These are phyloP conservation scores for Paraphoma chrysanthemicola DNA, from an alignment of 2,329 filamentous ascomycete species.

Conservation along the genomic window DNA sequence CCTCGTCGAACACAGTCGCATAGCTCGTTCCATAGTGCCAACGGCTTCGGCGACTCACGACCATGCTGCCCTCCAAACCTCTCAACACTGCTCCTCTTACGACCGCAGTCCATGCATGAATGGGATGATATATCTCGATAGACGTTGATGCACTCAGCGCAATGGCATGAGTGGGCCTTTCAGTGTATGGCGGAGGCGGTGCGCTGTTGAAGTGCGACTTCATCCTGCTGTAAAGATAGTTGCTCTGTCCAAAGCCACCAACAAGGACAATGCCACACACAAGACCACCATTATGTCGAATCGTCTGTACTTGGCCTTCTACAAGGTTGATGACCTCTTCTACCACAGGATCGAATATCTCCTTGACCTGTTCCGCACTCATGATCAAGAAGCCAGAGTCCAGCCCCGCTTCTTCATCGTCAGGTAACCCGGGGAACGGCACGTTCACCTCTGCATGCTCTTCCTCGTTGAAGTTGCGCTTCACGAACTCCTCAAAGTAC, in stretches of 20 bases:
- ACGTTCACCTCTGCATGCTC: constrained; percentile 80
- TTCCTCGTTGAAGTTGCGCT: constrained; percentile 81
- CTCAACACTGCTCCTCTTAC: constrained; percentile 78
- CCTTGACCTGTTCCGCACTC: constrained; percentile 71
- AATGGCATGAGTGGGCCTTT: constrained; percentile 71
- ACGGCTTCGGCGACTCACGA: constrained; percentile 74
- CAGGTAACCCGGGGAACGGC: constrained; percentile 76
- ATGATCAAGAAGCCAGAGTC: constrained; percentile 80
- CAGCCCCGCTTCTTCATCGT: constrained; percentile 76
- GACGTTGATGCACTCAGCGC: constrained; percentile 60
- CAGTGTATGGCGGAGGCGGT: constrained; percentile 65
- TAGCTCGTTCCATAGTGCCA: constrained; percentile 84
- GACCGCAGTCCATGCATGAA: constrained; percentile 83
- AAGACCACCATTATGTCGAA: constrained; percentile 47
- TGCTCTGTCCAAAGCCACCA: constrained; percentile 80
- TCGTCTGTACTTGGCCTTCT: constrained; percentile 53
- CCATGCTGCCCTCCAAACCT: constrained; percentile 79
- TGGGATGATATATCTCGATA: constrained; percentile 81
- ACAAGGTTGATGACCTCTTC: constrained; percentile 57
- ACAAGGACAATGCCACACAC: constrained; percentile 77
- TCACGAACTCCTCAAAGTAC: constrained; percentile 86
- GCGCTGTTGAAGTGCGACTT: constrained; percentile 70
- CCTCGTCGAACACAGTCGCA: constrained; percentile 79
- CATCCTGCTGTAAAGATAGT: constrained; percentile 73
- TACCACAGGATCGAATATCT: constrained; percentile 78